Evolutionary conservation across 805 yeast species (phyloP).

Genomic region (Zygosaccharomyces gambellarensis): DNA sequence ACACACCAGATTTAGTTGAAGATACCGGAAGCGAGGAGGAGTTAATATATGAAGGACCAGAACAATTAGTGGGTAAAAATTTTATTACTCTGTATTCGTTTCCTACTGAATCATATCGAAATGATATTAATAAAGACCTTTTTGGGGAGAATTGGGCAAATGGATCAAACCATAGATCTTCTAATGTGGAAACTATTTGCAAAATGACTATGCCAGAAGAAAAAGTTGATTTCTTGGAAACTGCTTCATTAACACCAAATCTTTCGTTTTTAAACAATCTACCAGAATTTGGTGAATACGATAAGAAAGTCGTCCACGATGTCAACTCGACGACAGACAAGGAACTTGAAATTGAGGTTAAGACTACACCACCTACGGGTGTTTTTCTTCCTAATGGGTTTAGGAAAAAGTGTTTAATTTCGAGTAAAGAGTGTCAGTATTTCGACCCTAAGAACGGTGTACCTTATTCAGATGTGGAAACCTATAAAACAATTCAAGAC

Average conservation of each 20-base stretch:
- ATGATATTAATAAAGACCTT: conserved; percentile 29
- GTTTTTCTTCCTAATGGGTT: conserved; percentile 65
- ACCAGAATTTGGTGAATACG: conserved; percentile 59
- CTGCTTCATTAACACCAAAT: conserved; percentile 39
- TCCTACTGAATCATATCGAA: conserved; percentile 13
- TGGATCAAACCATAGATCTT: conserved; percentile 49
- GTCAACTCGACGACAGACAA: conserved; percentile 44
- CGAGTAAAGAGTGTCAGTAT: conserved; percentile 65
- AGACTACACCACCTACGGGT: conserved; percentile 71
- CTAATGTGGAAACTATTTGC: conserved; percentile 48
- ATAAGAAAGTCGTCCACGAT: conserved; percentile 38
- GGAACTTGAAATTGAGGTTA: conserved; percentile 46
- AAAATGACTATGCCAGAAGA: conserved; percentile 36
- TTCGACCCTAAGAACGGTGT: conserved; percentile 86
- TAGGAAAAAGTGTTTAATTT: conserved; percentile 64
- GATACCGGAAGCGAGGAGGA: conserved; percentile 19
- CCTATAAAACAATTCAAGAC: conserved; percentile 62
- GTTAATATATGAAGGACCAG: conserved; percentile 58
- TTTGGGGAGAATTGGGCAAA: conserved; percentile 57
- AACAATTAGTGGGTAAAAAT: conserved; percentile 54
- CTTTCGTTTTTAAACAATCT: conserved; percentile 32
- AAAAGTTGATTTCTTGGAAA: conserved; percentile 2
- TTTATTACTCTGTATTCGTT: conserved; percentile 47
- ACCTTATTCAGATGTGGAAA: conserved; percentile 78
- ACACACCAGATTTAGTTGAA: conserved; percentile 11